phyloP scores from a whole-genome alignment of 805 yeast genomes.

The Teunomyces pallodes region DNA sequence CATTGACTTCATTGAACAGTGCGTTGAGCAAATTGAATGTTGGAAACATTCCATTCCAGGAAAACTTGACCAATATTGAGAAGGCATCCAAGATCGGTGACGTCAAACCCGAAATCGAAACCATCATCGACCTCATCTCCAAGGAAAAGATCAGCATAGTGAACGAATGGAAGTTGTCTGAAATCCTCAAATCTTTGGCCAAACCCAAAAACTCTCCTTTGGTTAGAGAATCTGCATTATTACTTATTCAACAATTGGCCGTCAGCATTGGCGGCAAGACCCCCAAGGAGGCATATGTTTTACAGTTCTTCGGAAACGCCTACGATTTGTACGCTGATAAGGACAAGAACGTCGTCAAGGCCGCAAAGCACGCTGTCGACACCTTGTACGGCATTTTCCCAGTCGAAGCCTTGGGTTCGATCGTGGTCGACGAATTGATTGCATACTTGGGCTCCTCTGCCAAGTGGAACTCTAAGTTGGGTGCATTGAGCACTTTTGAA shows the following conservation, averaged over 20 bases:
- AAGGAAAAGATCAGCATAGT: conserved; percentile 45
- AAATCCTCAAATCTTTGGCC: conserved; percentile 60
- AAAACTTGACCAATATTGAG: conserved; percentile 51
- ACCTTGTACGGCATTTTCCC: conserved; percentile 69
- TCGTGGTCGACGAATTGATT: conserved; percentile 59
- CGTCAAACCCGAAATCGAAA: conserved; percentile 52
- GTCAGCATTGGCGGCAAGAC: conserved; percentile 62
- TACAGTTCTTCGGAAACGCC: conserved; percentile 59
- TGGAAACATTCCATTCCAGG: conserved; percentile 64
- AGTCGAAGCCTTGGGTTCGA: conserved; percentile 72
- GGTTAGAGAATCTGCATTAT: conserved; percentile 73
- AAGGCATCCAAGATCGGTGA: conserved; percentile 52
- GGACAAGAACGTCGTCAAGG: conserved; percentile 79
- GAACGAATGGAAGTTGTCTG: conserved; percentile 62
- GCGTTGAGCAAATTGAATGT: conserved; percentile 61
- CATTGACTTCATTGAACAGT: conserved; percentile 68
- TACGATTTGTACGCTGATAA: conserved; percentile 81
- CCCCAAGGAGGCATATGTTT: conserved; percentile 73
- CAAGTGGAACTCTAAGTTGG: conserved; percentile 89
- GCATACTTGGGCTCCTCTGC: conserved; percentile 74
- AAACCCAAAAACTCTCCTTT: conserved; percentile 74
- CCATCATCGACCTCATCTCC: conserved; percentile 47
- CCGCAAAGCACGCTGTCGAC: conserved; percentile 79
- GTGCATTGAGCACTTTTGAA: conserved; percentile 72
- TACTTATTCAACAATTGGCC: conserved; percentile 57